Base-by-base conservation (phyloP, 148 eudicot genomes). In the Vaccinium corymbosum region DNA sequence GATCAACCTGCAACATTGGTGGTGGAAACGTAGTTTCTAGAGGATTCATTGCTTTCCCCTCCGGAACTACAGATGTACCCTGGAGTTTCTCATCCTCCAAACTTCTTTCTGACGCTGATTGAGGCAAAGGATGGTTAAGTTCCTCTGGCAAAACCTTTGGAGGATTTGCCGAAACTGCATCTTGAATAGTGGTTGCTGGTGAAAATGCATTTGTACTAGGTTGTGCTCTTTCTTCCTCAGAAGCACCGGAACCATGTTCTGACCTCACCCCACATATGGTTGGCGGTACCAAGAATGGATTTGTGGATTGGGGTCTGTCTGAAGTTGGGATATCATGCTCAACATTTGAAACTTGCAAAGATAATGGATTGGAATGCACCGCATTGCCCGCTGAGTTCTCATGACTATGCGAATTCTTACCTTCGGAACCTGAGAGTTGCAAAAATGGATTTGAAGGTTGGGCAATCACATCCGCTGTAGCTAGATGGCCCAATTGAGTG, bases 1-100 rank as follows among this genome's bases (percentile, higher is more conserved):
- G 87, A 71, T 89, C 85, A 76, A 84, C 82, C 76, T 80, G 88
- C 76, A 83, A 81, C 22, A 70, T 64, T 51, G 88, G 81, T 81
- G 81, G 72, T 27, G 90, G 76, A 35, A 50, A 78, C 52, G 55
- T 49, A 77, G 87, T 85, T 55, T 80, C 87, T 83, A 84, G 62
- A 80, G 87, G 64, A 53, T 73, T 87, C 82, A 78, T n/a, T 1
- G 19, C 71, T 72, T 83, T 88, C 81, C 82, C 84, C 79, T 87
- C 89, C 16, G 76, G 81, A 49, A 52, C 50, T 48, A 83, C 81
- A 51, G 84, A 42, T 68, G 82, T 70, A 22, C 73, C 77, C 84
- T 83, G 86, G 83, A 82, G 80, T 25, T 79, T 79, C 61, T 86
- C 87, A 68, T 83, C 80, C 76, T 80, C 77, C 56, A 42, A 85